These are phyloP conservation scores for Nothomitra cinnamomea DNA, from an alignment of 2,329 filamentous ascomycete species.

Conservation along the genomic window DNA sequence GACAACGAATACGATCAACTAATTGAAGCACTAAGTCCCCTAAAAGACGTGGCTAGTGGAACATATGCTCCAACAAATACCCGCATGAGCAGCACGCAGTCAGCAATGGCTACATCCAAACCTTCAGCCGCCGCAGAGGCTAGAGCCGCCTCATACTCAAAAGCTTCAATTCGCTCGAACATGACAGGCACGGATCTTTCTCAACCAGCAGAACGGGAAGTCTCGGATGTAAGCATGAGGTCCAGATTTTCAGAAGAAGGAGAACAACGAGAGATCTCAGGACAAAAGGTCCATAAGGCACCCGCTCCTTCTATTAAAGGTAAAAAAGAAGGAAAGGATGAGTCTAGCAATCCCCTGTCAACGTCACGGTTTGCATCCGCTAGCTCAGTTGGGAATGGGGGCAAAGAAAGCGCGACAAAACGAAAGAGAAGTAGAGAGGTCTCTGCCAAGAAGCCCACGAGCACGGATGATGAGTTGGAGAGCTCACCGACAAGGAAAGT, in stretches of 20 bases:
- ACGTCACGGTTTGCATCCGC: not conserved
- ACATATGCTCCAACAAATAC: not conserved
- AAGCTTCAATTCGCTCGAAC: not conserved
- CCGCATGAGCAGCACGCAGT: not conserved
- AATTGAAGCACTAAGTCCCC: not conserved
- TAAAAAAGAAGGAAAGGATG: constrained; percentile 3
- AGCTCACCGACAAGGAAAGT: constrained; percentile 1
- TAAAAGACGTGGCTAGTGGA: not conserved
- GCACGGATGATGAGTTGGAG: not conserved
- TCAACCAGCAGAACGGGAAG: not conserved
- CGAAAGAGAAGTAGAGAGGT: constrained; percentile 4
- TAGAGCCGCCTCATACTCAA: constrained; percentile 2
- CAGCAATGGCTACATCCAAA: not conserved
- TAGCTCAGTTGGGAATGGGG: not conserved
- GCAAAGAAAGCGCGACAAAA: not conserved
- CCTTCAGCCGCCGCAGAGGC: constrained; percentile 4
- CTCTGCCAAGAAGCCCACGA: not conserved
- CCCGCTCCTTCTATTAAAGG: not conserved
- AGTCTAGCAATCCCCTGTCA: not conserved
- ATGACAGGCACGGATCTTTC: not conserved
- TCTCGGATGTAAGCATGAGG: constrained; percentile 1
- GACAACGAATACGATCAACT: constrained; percentile 4
- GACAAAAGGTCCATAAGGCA: not conserved
- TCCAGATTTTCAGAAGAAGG: constrained; percentile 2
- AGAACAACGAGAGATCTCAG: not conserved